phyloP scores from a whole-genome alignment of 2,329 filamentous ascomycete species.

The Drechslera avenae region DNA sequence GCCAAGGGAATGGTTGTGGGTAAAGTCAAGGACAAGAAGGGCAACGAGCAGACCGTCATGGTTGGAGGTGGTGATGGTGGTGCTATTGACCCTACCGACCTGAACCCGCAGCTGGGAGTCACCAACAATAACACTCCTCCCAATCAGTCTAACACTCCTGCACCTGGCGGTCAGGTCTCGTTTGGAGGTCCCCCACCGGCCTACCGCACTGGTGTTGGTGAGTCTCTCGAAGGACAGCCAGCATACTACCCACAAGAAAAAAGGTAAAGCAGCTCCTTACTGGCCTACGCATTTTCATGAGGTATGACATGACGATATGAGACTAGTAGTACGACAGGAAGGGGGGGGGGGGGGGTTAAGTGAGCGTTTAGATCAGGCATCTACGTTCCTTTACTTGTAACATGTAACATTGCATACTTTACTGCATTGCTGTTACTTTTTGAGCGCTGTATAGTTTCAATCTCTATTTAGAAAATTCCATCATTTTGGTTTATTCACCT shows the following conservation, averaged over 20 bases:
- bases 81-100: slow-evolving; percentile 47
- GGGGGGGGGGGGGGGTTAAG: not conserved
- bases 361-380: too few relatives aligned
- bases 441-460: too few relatives aligned
- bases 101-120: slow-evolving; percentile 36
- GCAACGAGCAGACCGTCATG: slow-evolving; percentile 67
- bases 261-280: slow-evolving; percentile 20
- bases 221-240: slow-evolving; percentile 44
- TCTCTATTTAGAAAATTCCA: too few relatives aligned
- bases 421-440: too few relatives aligned
- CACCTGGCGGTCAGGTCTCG: slow-evolving; percentile 38
- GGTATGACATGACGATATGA: slow-evolving; percentile 28
- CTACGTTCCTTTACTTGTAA: too few relatives aligned
- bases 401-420: too few relatives aligned
- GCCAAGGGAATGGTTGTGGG: slow-evolving; percentile 94
- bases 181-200: slow-evolving; percentile 45
- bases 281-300: slow-evolving; percentile 15
- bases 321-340: not conserved
- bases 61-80: slow-evolving; percentile 70
- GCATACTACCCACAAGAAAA: slow-evolving; percentile 45
- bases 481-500: too few relatives aligned
- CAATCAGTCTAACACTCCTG: slow-evolving; percentile 26
- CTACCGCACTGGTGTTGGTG: slow-evolving; percentile 44
- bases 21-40: slow-evolving; percentile 74
- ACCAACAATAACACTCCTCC: slow-evolving; percentile 39